phyloP scores from a whole-genome alignment of 148 eudicot genomes.

The Beta vulgaris region DNA sequence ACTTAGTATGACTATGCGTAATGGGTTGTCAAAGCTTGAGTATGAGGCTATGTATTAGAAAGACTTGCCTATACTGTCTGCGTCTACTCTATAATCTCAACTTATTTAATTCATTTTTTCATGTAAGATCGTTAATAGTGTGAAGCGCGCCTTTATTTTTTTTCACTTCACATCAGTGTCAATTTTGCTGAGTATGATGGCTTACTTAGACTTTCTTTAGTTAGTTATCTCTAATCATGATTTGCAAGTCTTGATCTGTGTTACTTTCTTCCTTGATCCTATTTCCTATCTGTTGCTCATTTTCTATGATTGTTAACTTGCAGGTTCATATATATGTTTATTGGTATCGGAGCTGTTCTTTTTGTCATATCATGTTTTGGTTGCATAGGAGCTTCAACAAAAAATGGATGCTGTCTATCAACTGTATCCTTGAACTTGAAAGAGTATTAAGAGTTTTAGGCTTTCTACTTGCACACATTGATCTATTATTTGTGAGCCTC shows the following conservation, averaged over 20 bases:
- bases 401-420: conserved; percentile 85
- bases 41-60: neutral
- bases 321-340: conserved; percentile 88
- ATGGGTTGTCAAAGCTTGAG: neutral
- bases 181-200: no score
- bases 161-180: no score
- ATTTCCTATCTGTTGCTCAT: conserved; percentile 3
- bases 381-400: conserved; percentile 74
- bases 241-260: conserved; percentile 4
- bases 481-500: neutral
- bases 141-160: no score
- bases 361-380: conserved; percentile 82
- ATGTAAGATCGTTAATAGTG: no score
- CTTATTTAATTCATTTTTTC: no score
- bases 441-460: neutral
- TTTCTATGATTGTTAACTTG: conserved; percentile 18
- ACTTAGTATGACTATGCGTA: neutral
- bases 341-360: conserved; percentile 63
- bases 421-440: conserved; percentile 64
- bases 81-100: no score
- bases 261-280: neutral
- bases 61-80: neutral
- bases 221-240: neutral
- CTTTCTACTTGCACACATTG: neutral
- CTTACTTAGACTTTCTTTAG: neutral